phyloP scores from a whole-genome alignment of 2,329 filamentous ascomycete genomes.

The Stagonosporopsis chrysanthemi region DNA sequence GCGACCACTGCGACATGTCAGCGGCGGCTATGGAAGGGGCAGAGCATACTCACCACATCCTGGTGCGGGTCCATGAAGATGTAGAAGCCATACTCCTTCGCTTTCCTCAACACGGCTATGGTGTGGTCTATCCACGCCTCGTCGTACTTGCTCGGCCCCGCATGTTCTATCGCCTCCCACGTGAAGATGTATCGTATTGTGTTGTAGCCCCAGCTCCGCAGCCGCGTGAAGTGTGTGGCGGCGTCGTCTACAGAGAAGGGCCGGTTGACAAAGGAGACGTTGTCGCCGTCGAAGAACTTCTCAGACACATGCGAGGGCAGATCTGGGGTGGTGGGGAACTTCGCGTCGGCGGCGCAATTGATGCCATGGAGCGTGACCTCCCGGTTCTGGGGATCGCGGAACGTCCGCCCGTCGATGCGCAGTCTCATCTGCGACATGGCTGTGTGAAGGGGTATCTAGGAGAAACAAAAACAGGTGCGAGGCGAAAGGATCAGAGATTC shows the following conservation, averaged over 20 bases:
- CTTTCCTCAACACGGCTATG: constrained; percentile 80
- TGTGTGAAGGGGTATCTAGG: background rate
- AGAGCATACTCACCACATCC: constrained; percentile 75
- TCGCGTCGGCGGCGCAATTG: constrained; percentile 90
- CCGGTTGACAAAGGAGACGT: constrained; percentile 84
- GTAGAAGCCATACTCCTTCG: constrained; percentile 91
- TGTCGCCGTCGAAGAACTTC: constrained; percentile 91
- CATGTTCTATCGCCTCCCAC: constrained; percentile 97
- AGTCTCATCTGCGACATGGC: constrained; percentile 78
- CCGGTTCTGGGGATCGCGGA: constrained; percentile 81
- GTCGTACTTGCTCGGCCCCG: constrained; percentile 89
- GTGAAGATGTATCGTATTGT: constrained; percentile 96
- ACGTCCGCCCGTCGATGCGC: constrained; percentile 82
- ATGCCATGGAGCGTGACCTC: constrained; percentile 92
- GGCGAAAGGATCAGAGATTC: constrained; percentile 4
- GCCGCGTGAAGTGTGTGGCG: constrained; percentile 81
- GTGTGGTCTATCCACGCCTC: constrained; percentile 94
- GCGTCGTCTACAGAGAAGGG: constrained; percentile 87
- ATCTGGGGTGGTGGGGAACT: constrained; percentile 83
- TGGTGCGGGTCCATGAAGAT: constrained; percentile 99
- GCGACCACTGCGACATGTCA: constrained; percentile 73
- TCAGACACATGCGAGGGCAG: constrained; percentile 79
- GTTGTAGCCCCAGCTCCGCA: constrained; percentile 93
- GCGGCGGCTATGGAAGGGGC: background rate
- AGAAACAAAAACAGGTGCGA: background rate